Base-by-base conservation (phyloP, 768 basidiomycete genomes). In the Chlorophyllum brunneum region DNA sequence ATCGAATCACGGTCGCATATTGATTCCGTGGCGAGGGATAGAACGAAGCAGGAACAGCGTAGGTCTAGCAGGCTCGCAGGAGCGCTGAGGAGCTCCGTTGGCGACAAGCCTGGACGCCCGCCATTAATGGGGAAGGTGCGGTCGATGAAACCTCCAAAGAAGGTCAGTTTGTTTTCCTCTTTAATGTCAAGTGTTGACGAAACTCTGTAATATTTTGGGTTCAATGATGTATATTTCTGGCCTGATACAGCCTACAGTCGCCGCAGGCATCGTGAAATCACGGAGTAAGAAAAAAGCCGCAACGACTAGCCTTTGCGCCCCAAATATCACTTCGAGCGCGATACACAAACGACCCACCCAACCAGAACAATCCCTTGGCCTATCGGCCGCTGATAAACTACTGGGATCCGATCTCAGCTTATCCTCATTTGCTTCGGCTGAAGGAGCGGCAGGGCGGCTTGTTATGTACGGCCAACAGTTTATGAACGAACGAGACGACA, bases 391-490 rank as follows among this genome's bases (percentile, higher is more conserved):
- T 29, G 57, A 63, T 37, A 47, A 51, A 31, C 36, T 29, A 8
- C 40, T 36, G 15, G 61, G 51, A 39, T 39, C 62, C 44, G 56
- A 64, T 63, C 56, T 58, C 37, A 72, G 68, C 57, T 60, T 62
- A 48, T 66, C 59, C 54, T 59, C 61, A 36, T 56, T 54, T 36
- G 59, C 59, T 49, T 59, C 61, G 46, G 63, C 58, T 48, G 66
- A 64, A 31, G 73, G 72, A 39, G 67, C 77, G 57, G 76, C 79
- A 50, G 72, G 68, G 55, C 69, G 73, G 59, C 70, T 82, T 57
- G 63, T 83, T 59, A 71, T 71, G 55, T 79, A 77, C 55, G 73
- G 76, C 51, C 70, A 80, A 63, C 70, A 69, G 49, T 51, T 78
- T 54, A 71, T 74, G 56, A 63, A 60, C 61, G 67, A 10, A 11